These are phyloP conservation scores for Delonix regia DNA, from an alignment of 306 rosid species.

Conservation along the genomic window DNA sequence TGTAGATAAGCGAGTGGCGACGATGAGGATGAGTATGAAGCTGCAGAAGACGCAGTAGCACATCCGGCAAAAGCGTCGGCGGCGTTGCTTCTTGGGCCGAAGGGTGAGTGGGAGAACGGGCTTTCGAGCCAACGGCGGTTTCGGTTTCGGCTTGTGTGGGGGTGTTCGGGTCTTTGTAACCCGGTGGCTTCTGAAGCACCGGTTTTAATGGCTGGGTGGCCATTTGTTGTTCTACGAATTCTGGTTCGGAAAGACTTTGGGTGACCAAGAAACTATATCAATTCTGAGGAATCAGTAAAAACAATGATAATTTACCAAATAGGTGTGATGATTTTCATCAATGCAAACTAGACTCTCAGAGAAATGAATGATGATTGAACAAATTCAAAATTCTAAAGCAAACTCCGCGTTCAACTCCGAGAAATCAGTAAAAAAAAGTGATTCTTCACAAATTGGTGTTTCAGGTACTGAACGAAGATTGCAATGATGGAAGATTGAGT, in stretches of 20 bases:
- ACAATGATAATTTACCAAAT: neutral
- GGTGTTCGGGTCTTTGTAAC: slow-evolving; percentile 47
- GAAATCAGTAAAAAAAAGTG: neutral
- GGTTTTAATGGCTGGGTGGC: slow-evolving; percentile 45
- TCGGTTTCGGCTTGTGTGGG: slow-evolving; percentile 3
- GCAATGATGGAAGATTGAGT: neutral
- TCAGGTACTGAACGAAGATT: neutral
- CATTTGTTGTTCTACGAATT: slow-evolving; percentile 37
- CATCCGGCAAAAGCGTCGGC: slow-evolving; percentile 36
- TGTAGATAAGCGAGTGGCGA: slow-evolving; percentile 54
- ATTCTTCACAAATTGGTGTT: neutral
- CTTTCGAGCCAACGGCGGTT: slow-evolving; percentile 40
- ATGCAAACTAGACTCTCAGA: neutral
- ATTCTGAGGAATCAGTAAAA: neutral
- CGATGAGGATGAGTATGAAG: slow-evolving; percentile 43
- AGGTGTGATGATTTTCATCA: neutral
- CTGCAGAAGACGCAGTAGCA: slow-evolving; percentile 60
- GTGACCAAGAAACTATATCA: neutral
- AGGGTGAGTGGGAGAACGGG: neutral
- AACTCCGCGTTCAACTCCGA: neutral
- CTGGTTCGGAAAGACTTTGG: neutral
- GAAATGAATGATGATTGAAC: neutral
- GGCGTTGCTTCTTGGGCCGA: neutral
- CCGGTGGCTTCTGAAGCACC: slow-evolving; percentile 77
- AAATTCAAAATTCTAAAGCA: neutral